Base-by-base conservation (phyloP, 2,329 filamentous ascomycete species). In the Gnomoniopsis sp. region DNA sequence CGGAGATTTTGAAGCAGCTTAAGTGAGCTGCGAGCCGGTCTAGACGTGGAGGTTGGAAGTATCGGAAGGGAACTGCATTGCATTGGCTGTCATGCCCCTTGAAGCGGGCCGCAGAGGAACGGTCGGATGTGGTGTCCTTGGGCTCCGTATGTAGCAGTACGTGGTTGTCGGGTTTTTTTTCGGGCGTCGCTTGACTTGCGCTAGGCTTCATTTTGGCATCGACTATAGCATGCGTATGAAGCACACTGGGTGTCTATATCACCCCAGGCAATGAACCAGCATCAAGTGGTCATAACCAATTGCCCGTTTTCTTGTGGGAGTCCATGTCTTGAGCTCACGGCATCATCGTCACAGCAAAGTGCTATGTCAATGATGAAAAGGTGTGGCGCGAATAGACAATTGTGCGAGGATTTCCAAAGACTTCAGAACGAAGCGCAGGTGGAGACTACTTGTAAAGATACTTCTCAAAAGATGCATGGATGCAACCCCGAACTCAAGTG, bases 1-100 rank as follows among this genome's bases (percentile, higher is more conserved):
- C 86, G 41, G 88, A 86, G 75, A 86, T 86, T 63, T 66, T 87
- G 64, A 83, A 82, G 70, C 84, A 86, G 73, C 72, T 86, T 61
- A 83, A 79, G 74, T 84, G 74, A 64, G 48, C 43, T 19, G 26
- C 11, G n/a, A 8, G 19, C 10, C 23, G 44, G 23, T 30, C 47
- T 8, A 30, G 3, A 8, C 17, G 6, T 30, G 47, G 22, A 23
- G 30, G 22, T 7, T 3, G n/a, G 23, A 30, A 49, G 47, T 7
- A 30, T 8, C 15, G 21, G 47, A 30, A 17, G 14, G 22, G 19
- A 49, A 21, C 30, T 30, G 47, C 19, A 8, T 12, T 21, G 44
- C 44, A 47, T 47, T 8, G 11, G n/a, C 10, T 10, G 3, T 47
- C 23, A n/a, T 21, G 44, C 11, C 7, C 44, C n/a, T 14, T 11